Conservation (phyloP, 2,329 filamentous ascomycete genomes). For the Sphaerostilbella broomeana region DNA sequence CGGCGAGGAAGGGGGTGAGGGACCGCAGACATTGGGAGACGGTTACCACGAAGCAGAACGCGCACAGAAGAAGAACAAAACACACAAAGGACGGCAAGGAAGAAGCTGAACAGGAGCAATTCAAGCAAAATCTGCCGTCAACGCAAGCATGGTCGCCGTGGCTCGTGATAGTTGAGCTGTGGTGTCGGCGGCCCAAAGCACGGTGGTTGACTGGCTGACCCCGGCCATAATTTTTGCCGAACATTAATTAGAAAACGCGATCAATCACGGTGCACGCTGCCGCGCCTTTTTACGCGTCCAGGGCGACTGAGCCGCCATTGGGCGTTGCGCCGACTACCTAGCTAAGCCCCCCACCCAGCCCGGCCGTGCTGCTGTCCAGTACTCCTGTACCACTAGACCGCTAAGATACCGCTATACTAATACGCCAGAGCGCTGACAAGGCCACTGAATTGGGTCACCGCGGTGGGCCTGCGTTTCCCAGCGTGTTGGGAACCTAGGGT, state of each 20-base stretch:
- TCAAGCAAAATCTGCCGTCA: not conserved
- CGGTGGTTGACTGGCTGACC: conserved; percentile 9
- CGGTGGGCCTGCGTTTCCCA: no score
- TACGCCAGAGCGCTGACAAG: no score
- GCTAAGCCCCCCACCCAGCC: no score
- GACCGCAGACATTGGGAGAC: conserved; percentile 8
- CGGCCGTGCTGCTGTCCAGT: no score
- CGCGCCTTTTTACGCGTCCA: conserved; percentile 14
- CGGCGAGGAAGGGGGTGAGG: conserved; percentile 19
- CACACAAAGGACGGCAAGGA: not conserved
- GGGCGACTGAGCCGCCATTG: no score
- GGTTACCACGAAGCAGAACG: not conserved
- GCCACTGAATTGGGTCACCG: no score
- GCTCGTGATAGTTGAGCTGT: not conserved
- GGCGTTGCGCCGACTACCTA: no score
- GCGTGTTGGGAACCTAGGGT: no score
- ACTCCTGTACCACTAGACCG: no score
- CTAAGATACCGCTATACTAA: no score
- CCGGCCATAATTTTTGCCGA: conserved; percentile 8
- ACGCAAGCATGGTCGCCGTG: conserved; percentile 3
- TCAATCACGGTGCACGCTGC: conserved; percentile 15
- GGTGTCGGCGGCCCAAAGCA: no score
- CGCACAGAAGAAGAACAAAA: conserved; percentile 5
- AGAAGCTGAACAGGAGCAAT: not conserved
- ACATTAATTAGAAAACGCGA: conserved; percentile 16